Percentiles rank a stretch among this genome's conserved stretches.
Evolutionary conservation across 805 yeast genomes (phyloP).

Genomic region (Barnettozyma wickerhamii): DNA sequence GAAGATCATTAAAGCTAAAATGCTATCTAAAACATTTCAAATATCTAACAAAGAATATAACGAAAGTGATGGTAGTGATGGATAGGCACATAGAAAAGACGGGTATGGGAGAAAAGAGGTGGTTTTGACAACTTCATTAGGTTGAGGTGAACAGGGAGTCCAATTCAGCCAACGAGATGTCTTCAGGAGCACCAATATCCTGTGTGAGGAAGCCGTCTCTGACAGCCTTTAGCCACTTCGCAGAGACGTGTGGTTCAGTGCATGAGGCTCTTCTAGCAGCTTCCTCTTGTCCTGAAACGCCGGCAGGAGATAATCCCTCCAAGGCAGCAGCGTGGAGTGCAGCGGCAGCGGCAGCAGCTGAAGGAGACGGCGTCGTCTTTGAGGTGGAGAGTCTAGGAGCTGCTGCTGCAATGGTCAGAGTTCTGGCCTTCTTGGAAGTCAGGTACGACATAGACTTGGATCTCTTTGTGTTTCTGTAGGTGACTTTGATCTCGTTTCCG

Average conservation of each 20-base stretch:
- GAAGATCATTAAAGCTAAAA: neutral
- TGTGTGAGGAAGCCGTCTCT: conserved; percentile 74
- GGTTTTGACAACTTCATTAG: neutral
- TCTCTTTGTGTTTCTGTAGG: conserved; percentile 46
- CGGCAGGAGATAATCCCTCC: conserved; percentile 42
- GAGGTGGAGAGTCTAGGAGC: conserved; percentile 75
- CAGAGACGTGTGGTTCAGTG: conserved; percentile 34
- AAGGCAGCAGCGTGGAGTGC: conserved; percentile 67
- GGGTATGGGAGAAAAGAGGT: neutral
- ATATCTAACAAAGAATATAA: neutral
- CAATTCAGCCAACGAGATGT: conserved; percentile 65
- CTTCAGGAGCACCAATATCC: conserved; percentile 78
- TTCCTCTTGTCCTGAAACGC: conserved; percentile 27
- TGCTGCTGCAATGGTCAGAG: conserved; percentile 70
- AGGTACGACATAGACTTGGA: conserved; percentile 62
- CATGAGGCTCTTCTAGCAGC: conserved; percentile 17
- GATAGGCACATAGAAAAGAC: neutral
- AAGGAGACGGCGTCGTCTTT: conserved; percentile 51
- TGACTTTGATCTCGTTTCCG: conserved; percentile 36
- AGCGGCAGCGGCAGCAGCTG: conserved; percentile 71
- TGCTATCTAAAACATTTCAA: neutral
- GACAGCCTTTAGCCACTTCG: conserved; percentile 69
- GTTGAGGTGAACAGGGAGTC: conserved; percentile 42
- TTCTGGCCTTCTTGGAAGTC: conserved; percentile 44
- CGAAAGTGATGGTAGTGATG: neutral